Conservation (phyloP, 805 yeast species). For the Ogataea pilisensis region DNA sequence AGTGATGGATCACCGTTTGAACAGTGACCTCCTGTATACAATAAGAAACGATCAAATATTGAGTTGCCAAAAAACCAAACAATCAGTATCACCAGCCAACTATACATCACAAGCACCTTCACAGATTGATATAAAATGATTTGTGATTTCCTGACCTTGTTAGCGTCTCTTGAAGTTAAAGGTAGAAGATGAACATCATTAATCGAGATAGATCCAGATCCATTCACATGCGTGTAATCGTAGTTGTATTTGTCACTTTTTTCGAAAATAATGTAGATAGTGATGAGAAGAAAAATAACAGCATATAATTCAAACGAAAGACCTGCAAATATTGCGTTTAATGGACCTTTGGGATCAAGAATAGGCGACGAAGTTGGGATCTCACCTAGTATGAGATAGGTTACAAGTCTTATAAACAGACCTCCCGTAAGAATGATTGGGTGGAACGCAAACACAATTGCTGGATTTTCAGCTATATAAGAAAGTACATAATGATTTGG, state of each 20-base stretch:
- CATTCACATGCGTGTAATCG: background rate
- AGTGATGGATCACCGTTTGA: slow-evolving; percentile 15
- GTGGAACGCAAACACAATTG: slow-evolving; percentile 7
- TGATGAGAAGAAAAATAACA: slow-evolving; percentile 6
- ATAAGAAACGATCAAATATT: slow-evolving; percentile 29
- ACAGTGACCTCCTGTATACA: slow-evolving; percentile 39
- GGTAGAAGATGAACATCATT: slow-evolving; percentile 12
- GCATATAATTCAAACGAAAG: slow-evolving; percentile 27
- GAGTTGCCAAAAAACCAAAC: slow-evolving; percentile 35
- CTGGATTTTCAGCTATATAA: background rate
- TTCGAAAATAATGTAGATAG: slow-evolving; percentile 6
- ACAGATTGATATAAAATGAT: slow-evolving; percentile 11
- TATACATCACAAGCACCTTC: slow-evolving; percentile 19
- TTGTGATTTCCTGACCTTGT: slow-evolving; percentile 2
- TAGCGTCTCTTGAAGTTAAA: slow-evolving; percentile 7
- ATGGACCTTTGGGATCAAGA: slow-evolving; percentile 20
- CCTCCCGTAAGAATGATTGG: slow-evolving; percentile 16
- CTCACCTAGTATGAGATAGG: background rate
- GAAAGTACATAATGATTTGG: background rate
- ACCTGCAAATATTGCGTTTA: slow-evolving; percentile 28
- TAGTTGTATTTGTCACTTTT: slow-evolving; percentile 1
- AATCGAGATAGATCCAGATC: background rate
- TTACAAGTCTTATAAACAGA: slow-evolving; percentile 2
- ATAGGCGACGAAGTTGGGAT: slow-evolving; percentile 12
- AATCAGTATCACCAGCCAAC: slow-evolving; percentile 19